Percentiles rank a stretch among this genome's conserved stretches.
Conservation (phyloP, 768 basidiomycete species). For the Russula sp. region DNA sequence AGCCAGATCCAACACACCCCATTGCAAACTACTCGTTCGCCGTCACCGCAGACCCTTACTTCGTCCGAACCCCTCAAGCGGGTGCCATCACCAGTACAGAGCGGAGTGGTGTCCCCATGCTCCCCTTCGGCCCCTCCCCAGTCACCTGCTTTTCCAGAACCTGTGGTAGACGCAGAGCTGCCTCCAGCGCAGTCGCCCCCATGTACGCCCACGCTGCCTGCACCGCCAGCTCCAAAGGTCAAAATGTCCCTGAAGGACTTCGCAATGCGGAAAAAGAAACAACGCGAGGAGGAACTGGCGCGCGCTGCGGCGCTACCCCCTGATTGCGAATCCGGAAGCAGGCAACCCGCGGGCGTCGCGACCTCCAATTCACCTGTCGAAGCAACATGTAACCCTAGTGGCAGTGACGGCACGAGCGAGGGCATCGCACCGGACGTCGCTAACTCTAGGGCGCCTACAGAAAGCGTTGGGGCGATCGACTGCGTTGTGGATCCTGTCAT, state of each 20-base stretch:
- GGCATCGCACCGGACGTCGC: neutral
- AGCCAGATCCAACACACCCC: neutral
- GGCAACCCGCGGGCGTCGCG: neutral
- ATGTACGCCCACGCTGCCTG: neutral
- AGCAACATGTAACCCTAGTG: neutral
- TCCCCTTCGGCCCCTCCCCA: neutral
- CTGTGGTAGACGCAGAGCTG: neutral
- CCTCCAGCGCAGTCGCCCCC: neutral
- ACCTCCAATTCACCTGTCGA: neutral
- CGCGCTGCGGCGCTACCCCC: neutral
- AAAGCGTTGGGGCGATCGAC: neutral
- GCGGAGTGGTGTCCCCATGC: neutral
- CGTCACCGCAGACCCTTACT: constrained; percentile 8
- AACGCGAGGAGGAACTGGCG: constrained; percentile 22
- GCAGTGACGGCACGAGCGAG: neutral
- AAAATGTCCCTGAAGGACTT: constrained; percentile 26
- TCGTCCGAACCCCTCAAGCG: constrained; percentile 13
- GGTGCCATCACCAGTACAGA: neutral
- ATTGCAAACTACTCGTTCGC: neutral
- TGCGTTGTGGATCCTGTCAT: neutral
- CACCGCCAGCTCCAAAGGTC: constrained; percentile 20
- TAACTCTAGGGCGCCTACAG: neutral
- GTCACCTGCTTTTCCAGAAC: neutral
- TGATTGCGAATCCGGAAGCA: neutral
- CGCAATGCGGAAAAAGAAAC: constrained; percentile 24